Percentiles rank a stretch among this genome's conserved stretches.
Evolutionary conservation across 345 rosid genomes (phyloP).

Genomic region (Moricandia arvensis): DNA sequence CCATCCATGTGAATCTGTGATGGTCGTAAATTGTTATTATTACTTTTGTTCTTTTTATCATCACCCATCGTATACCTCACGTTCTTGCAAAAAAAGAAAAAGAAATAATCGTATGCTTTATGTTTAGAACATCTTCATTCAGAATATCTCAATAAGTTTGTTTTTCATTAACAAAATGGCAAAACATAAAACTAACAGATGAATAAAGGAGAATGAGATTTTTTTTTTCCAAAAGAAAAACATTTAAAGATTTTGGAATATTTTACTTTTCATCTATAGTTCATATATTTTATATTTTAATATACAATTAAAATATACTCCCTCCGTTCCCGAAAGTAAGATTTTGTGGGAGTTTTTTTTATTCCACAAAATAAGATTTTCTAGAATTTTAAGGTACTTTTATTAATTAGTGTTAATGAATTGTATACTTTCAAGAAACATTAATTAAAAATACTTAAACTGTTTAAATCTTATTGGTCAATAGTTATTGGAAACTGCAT

Average conservation of each 20-base stretch:
- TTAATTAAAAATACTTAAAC: no score
- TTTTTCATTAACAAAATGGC: not conserved
- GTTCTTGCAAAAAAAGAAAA: not conserved
- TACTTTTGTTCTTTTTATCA: not conserved
- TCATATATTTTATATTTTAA: not conserved
- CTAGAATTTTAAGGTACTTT: no score
- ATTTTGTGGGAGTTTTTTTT: no score
- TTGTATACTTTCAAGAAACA: no score
- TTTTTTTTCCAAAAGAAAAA: not conserved
- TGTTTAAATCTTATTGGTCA: no score
- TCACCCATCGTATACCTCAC: not conserved
- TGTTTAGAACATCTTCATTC: not conserved
- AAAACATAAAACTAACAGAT: not conserved
- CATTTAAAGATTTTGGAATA: not conserved
- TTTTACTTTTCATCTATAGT: not conserved
- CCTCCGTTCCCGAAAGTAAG: no score
- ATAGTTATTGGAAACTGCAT: no score
- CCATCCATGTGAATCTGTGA: conserved; percentile 21
- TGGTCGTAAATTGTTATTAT: not conserved
- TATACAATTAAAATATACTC: no score
- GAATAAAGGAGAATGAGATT: not conserved
- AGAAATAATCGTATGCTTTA: not conserved
- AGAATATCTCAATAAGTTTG: not conserved
- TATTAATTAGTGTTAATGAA: no score
- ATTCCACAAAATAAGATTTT: no score